A percentile compares a stretch with the other conserved stretches of the same genome.
phyloP scores from a whole-genome alignment of 495 filamentous ascomycete genomes.

The Bathelium albidoporum region DNA sequence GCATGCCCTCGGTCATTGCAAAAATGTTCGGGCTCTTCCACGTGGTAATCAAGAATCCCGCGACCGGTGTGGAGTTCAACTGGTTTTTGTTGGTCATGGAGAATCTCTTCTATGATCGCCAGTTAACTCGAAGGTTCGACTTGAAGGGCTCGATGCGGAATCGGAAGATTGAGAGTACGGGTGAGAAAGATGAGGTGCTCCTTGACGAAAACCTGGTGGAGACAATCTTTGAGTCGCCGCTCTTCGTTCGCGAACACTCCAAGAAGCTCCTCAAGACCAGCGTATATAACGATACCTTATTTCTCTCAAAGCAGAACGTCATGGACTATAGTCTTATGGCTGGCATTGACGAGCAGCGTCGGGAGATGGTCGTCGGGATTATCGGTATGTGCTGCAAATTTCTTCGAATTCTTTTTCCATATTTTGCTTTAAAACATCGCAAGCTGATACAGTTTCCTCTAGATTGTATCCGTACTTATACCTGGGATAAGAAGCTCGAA shows the following conservation, averaged over 20 bases:
- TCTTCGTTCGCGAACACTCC: slow-evolving; percentile 87
- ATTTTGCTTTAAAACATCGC: neutral
- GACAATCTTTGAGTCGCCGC: slow-evolving; percentile 92
- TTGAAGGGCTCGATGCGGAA: slow-evolving; percentile 98
- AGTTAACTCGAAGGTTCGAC: slow-evolving; percentile 77
- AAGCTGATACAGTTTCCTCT: slow-evolving; percentile 4
- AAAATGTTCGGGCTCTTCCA: slow-evolving; percentile 99
- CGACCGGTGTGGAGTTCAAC: slow-evolving; percentile 86
- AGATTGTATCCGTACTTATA: slow-evolving; percentile 96
- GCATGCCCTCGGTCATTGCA: slow-evolving; percentile 90
- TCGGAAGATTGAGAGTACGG: slow-evolving; percentile 87
- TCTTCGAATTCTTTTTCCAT: neutral
- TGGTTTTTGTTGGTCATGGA: slow-evolving; percentile 95
- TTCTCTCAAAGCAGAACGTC: slow-evolving; percentile 81
- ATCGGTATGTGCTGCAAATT: slow-evolving; percentile 40
- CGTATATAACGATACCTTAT: slow-evolving; percentile 94
- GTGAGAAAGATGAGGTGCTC: slow-evolving; percentile 90
- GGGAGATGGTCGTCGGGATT: slow-evolving; percentile 91
- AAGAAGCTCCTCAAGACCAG: slow-evolving; percentile 76
- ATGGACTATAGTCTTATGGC: slow-evolving; percentile 99
- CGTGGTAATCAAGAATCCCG: slow-evolving; percentile 88
- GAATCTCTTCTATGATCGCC: slow-evolving; percentile 95
- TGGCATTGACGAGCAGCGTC: slow-evolving; percentile 78
- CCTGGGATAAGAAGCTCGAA: slow-evolving; percentile 98
- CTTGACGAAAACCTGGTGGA: slow-evolving; percentile 99